These are phyloP conservation scores for Coemansia erecta DNA, from an alignment of 192 early-diverging fungal genomes.

Conservation along the genomic window DNA sequence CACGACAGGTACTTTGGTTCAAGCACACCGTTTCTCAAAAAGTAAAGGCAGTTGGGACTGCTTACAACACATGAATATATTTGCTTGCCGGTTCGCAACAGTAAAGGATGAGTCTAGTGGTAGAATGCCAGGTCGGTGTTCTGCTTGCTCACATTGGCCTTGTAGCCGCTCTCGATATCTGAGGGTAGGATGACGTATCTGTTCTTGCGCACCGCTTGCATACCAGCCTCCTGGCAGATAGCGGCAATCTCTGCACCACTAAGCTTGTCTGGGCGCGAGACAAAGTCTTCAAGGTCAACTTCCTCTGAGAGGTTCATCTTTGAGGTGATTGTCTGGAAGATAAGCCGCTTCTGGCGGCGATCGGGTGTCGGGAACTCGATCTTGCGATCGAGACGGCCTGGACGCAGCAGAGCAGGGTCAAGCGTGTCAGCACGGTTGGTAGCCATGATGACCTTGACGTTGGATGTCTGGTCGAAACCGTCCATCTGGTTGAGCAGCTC, in stretches of 20 bases:
- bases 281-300: conserved; percentile 97
- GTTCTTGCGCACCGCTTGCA: conserved; percentile 98
- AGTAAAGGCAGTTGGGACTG: conserved; percentile 2
- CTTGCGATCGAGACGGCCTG: conserved; percentile 95
- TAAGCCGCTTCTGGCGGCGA: conserved; percentile 93
- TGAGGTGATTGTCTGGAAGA: conserved; percentile 91
- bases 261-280: conserved; percentile 94
- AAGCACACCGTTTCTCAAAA: conserved; percentile 60
- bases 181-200: conserved; percentile 92
- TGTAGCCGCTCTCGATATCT: conserved; percentile 97
- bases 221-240: conserved; percentile 98
- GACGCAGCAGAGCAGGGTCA: conserved; percentile 95
- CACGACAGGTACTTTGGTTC: conserved; percentile 79
- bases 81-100: neutral
- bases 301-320: conserved; percentile 98
- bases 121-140: conserved; percentile 97
- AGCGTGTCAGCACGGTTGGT: conserved; percentile 97
- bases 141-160: conserved; percentile 91
- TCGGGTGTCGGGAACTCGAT: conserved; percentile 99
- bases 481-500: conserved; percentile 99
- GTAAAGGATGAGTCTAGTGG: conserved; percentile 55
- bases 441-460: conserved; percentile 99
- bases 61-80: conserved; percentile 1
- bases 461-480: conserved; percentile 96
- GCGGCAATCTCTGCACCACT: conserved; percentile 96